Base-by-base conservation (phyloP, 176 grass and related monocot species). In the Zizania latifolia region DNA sequence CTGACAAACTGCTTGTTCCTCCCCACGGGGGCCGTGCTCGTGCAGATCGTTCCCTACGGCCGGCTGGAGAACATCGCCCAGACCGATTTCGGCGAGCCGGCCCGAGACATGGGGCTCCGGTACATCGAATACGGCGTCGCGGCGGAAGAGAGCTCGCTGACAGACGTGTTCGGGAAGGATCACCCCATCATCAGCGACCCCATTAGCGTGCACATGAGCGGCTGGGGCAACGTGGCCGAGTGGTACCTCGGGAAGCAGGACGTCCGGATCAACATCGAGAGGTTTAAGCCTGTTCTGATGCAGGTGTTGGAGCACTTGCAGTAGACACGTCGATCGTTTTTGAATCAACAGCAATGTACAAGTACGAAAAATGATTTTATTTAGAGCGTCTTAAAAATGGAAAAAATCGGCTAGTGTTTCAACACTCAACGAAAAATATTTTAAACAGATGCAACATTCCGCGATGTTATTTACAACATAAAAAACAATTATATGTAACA, bases 191-290 rank as follows among this genome's bases (percentile, higher is more conserved):
- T 93, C 69, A 89, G 62, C 71, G 83, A 86, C 31, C 90, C 86
- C 16, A 13, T 80, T 6, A 83, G 80, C 62, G 82, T 89, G 59
- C 90, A 93, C 71, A 10, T 77, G 58, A 93, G 86, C 68, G 86
- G 82, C 0, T 93, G 86, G 86, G 59, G 57, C 16, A 85, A 84
- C 41, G 83, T 89, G 17, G 86, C 74, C 41, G 80, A 89, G 84
- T 93, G 78, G 81, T 93, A 93, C 71, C 76, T 93, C 9, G 90
- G 76, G 11, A 93, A 89, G 81, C 90, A 93, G 78, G 80, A 93
- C 30, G 68, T 89, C 11, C 70, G 74, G 72, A 74, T 93, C 62
- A 79, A 93, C 70, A 26, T 89, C 0, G 9, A 77, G 9, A 84
- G 86, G 76, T 86, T 93, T 34, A 85, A 35, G 17, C 45, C 80